Base-by-base conservation (phyloP, 140 eudicot species). In the Oenanthe javanica region DNA sequence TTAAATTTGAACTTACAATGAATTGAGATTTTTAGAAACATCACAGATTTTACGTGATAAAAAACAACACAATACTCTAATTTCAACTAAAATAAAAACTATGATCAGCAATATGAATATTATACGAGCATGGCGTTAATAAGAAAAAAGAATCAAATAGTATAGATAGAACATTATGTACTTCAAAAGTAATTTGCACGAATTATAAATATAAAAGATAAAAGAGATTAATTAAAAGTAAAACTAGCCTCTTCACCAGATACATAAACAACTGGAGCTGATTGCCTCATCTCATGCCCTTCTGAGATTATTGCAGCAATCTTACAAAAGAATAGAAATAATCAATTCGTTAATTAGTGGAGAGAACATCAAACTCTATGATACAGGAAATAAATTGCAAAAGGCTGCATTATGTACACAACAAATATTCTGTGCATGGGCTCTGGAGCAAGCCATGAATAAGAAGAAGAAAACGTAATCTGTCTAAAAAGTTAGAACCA, bases 241-340 rank as follows among this genome's bases (percentile, higher is more conserved):
- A 48, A 55, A 70, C 90, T 79, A 31, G 89, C 99, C 98, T 96
- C 99, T 89, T 96, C 99, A 50, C 99, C 99, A 43, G 99, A 96
- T 27, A 96, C 89, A 84, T 96, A 96, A 51, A 93, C 82, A 81
- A 93, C 99, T 38, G 96, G 97, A 80, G 91, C 91, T 76, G 93
- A 82, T 82, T 54, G 83, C 55, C 88, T 82, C 38, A 77, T 69
- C 52, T 49, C 86, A 80, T 78, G 76, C 76, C 97, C 97, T 84
- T 93, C 97, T 78, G 97, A 91, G 81, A 96, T 89, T 82, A 96
- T 82, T 75, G 99, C 96, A 70, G 94, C 97, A 79, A 92, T 84
- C 99, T 96, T 82, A 83, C 79, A 77, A 67, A 69, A 9, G 45
- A 79, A 79, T 82, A 79, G 27, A 48, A 79, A 66, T 48, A 25